Conservation (phyloP, 768 basidiomycete genomes). For the Mycena galericulata region DNA sequence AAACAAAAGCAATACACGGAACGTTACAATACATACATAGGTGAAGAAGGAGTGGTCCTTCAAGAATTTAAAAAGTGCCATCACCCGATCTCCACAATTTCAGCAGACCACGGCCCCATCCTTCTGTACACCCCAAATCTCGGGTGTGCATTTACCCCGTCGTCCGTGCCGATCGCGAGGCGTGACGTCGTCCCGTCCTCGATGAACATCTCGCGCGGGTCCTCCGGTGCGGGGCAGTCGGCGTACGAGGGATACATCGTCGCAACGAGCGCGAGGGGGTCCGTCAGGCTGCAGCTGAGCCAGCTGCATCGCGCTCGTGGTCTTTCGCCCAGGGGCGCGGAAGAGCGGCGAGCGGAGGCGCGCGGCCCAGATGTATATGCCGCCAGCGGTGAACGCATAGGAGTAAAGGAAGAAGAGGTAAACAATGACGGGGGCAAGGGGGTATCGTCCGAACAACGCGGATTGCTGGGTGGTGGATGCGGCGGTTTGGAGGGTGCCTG, state of each 20-base stretch:
- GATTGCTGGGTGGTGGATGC: not conserved
- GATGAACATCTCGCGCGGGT: constrained; percentile 29
- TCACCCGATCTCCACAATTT: not conserved
- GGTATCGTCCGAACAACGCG: constrained; percentile 25
- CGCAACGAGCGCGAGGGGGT: constrained; percentile 31
- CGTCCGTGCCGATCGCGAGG: constrained; percentile 19
- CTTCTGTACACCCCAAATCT: constrained; percentile 21
- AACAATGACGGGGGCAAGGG: constrained; percentile 25
- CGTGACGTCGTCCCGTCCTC: constrained; percentile 23
- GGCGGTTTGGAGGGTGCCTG: constrained; percentile 22
- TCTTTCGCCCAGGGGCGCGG: constrained; percentile 5
- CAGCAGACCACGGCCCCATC: not conserved
- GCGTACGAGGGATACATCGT: constrained; percentile 26
- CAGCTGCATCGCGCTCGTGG: constrained; percentile 25
- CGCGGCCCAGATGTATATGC: constrained; percentile 28
- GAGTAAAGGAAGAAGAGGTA: constrained; percentile 32
- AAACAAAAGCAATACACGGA: not conserved
- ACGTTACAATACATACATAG: not conserved
- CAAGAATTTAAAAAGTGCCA: not conserved
- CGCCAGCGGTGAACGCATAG: constrained; percentile 25
- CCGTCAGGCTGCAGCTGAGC: constrained; percentile 31
- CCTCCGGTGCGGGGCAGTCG: constrained; percentile 17
- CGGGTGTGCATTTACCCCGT: not conserved
- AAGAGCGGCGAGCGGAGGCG: constrained; percentile 23
- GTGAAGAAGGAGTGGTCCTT: constrained; percentile 1